Conservation (phyloP, 805 yeast genomes). For the Schwanniomyces vanrijiae region DNA sequence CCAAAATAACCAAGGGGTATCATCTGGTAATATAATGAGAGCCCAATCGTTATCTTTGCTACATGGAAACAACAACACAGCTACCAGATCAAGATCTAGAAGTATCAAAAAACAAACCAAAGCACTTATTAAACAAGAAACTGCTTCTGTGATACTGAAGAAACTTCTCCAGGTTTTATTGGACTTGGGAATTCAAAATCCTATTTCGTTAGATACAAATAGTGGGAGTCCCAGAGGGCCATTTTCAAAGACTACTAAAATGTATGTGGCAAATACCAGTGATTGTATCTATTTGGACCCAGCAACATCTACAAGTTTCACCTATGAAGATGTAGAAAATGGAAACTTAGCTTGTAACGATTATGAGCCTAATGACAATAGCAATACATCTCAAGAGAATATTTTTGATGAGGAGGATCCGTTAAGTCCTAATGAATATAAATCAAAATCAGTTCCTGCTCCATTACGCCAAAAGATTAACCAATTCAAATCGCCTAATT, state of each 20-base stretch:
- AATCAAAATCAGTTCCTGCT: conserved; percentile 5
- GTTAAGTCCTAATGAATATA: background rate
- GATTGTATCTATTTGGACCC: conserved; percentile 42
- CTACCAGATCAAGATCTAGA: conserved; percentile 14
- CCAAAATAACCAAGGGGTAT: background rate
- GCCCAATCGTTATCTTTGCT: conserved; percentile 14
- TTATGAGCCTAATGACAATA: conserved; percentile 7
- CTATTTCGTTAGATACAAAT: conserved; percentile 34
- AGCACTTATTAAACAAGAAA: conserved; percentile 39
- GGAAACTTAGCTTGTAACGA: conserved; percentile 28
- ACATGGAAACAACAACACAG: background rate
- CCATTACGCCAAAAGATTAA: conserved; percentile 21
- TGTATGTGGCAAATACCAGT: conserved; percentile 38
- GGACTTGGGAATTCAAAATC: conserved; percentile 41
- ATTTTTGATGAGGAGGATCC: conserved; percentile 12
- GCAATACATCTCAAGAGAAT: background rate
- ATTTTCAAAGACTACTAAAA: conserved; percentile 25
- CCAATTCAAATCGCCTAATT: conserved; percentile 33
- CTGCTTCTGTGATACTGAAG: conserved; percentile 34
- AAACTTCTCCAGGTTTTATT: conserved; percentile 28
- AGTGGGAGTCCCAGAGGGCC: conserved; percentile 21
- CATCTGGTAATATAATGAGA: conserved; percentile 7
- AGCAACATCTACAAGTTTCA: conserved; percentile 37
- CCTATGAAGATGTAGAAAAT: conserved; percentile 44
- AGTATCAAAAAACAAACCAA: conserved; percentile 27